phyloP scores from a whole-genome alignment of 2,329 filamentous ascomycete genomes.

The Colletotrichum paranaense region DNA sequence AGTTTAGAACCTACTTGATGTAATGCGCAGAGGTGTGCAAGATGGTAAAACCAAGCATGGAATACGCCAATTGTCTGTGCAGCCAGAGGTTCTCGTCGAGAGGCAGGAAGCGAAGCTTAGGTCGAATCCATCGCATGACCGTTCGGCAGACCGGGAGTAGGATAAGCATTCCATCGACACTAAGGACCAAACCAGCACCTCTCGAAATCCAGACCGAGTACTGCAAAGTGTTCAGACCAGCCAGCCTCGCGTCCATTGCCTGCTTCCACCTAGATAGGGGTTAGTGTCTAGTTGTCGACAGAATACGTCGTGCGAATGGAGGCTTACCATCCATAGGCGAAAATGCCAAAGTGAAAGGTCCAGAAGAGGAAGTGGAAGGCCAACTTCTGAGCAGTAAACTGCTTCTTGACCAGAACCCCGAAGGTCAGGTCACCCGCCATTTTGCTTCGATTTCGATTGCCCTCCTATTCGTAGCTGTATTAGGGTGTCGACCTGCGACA shows the following conservation, averaged over 20 bases:
- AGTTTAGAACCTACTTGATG: constrained; percentile 77
- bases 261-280: constrained; percentile 78
- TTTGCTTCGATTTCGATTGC: constrained; percentile 47
- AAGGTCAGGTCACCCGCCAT: constrained; percentile 50
- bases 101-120: constrained; percentile 88
- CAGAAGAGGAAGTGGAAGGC: constrained; percentile 86
- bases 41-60: constrained; percentile 84
- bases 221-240: constrained; percentile 80
- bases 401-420: constrained; percentile 63
- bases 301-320: background rate
- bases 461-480: constrained; percentile 22
- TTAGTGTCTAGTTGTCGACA: constrained; percentile 38
- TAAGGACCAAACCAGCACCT: constrained; percentile 88
- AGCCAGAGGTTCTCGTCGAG: constrained; percentile 99
- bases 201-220: constrained; percentile 97
- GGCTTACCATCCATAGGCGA: constrained; percentile 85
- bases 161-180: constrained; percentile 87
- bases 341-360: constrained; percentile 81
- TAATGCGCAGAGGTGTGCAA: constrained; percentile 87
- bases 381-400: constrained; percentile 78
- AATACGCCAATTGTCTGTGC: constrained; percentile 93
- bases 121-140: constrained; percentile 83
- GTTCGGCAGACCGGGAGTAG: constrained; percentile 95
- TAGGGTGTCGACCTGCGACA: constrained; percentile 68
- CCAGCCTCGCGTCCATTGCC: constrained; percentile 72